Base-by-base conservation (phyloP, 2,329 filamentous ascomycete species). In the Diaporthe citri region DNA sequence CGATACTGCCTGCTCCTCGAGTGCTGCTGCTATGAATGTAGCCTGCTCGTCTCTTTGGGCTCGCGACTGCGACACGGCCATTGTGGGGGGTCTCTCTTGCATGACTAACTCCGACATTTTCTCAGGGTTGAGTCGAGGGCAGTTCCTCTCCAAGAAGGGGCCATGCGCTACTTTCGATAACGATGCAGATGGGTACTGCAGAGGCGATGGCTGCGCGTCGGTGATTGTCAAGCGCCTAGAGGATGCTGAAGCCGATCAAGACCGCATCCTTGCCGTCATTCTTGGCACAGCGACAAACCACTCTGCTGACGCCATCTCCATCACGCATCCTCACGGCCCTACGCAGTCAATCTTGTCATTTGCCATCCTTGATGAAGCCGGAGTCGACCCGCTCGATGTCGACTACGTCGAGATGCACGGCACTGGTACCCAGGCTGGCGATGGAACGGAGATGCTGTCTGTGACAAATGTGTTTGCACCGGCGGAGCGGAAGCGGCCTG, bases 401-500 rank as follows among this genome's bases (percentile, higher is more conserved):
- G 92, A 92, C 82, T 97, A 96, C 80, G 92, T 97, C 12, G 95
- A 97, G 84, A 95, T 97, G 92, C 95, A 97, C 82, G 95, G 94
- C 20, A 97, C 95, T 3, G 95, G 95, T 43, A 97, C 94, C 0
- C 94, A 97, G 82, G 94, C 93, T 43, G 95, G 94, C 76, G 95
- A 97, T 80, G 92, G 91, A 10, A 93, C 91, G 5, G 95, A 98
- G 82, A 96, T 96, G 93, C 87, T 91, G 1, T 95, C 93, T 0
- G 93, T 97, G 66, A 91, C 92, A 3, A 83, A 86, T 66, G 84
- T 87, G 9, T 90, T 87, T 77, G 87, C 88, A 0, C 87, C 88
- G 7, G 84, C 85, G 0, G 81, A 86, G 36, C 84, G 85, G 25
- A 86, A 88, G 77, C 84, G 87, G 36, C 82, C 87, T 2, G 81